Conservation (phyloP, 176 grass and related monocot genomes). For the Secale cereale region DNA sequence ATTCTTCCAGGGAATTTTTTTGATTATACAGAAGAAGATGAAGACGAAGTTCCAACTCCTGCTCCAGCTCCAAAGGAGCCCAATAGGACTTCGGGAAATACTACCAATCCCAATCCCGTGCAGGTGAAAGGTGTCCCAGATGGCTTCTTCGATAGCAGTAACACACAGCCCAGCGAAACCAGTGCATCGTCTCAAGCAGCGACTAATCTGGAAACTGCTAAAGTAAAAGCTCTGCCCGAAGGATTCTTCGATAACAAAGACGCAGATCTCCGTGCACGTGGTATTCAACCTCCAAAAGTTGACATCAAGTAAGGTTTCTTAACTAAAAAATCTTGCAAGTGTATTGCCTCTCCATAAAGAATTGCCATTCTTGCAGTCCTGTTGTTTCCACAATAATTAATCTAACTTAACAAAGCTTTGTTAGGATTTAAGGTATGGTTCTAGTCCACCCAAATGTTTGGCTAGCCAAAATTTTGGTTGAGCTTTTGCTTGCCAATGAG, state of each 20-base stretch:
- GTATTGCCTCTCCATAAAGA: slow-evolving; percentile 15
- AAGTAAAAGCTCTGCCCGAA: slow-evolving; percentile 81
- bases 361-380: neutral
- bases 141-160: slow-evolving; percentile 58
- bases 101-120: slow-evolving; percentile 16
- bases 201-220: slow-evolving; percentile 30
- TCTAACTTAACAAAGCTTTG: neutral
- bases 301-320: slow-evolving; percentile 58
- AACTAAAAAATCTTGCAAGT: neutral
- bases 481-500: neutral
- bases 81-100: slow-evolving; percentile 29
- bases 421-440: neutral
- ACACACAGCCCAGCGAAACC: slow-evolving; percentile 37
- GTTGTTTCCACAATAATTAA: neutral
- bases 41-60: slow-evolving; percentile 38
- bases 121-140: slow-evolving; percentile 62
- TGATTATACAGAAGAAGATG: slow-evolving; percentile 46
- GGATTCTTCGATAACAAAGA: slow-evolving; percentile 99
- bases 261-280: slow-evolving; percentile 87
- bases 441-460: no score
- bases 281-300: slow-evolving; percentile 74
- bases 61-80: slow-evolving; percentile 46
- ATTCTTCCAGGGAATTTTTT: slow-evolving; percentile 52
- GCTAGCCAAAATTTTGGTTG: neutral
- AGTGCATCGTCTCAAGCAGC: slow-evolving; percentile 23